phyloP scores from a whole-genome alignment of 179 eudicot species.

The Corrigiola litoralis region DNA sequence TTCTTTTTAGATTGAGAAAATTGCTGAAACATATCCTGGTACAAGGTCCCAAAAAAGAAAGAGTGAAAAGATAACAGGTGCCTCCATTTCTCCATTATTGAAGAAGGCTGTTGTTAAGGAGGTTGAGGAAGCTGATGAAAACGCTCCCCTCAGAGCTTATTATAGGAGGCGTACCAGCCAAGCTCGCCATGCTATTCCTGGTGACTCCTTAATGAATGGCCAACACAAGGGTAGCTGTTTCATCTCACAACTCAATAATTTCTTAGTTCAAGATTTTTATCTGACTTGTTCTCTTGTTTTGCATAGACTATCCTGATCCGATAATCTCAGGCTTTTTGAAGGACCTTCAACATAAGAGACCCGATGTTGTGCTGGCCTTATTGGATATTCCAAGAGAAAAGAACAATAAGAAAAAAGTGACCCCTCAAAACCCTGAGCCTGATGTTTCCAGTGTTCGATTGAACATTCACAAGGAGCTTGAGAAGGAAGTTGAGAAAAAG shows the following conservation, averaged over 20 bases:
- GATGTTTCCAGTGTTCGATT: conserved; percentile 7
- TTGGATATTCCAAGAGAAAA: neutral
- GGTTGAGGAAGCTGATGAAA: conserved; percentile 16
- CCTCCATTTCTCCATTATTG: neutral
- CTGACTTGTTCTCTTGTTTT: neutral
- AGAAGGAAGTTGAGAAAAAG: conserved; percentile 10
- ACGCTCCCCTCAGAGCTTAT: conserved; percentile 19
- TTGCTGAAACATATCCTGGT: neutral
- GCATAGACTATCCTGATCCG: neutral
- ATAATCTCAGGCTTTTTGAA: neutral
- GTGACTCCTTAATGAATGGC: neutral
- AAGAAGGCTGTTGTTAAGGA: conserved; percentile 11
- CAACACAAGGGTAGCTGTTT: neutral
- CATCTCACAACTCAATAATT: neutral
- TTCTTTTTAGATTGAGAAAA: conserved; percentile 1
- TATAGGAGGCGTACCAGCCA: conserved; percentile 9
- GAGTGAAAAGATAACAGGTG: neutral
- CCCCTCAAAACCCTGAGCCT: neutral
- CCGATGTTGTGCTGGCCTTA: neutral
- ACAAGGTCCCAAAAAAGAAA: conserved; percentile 16
- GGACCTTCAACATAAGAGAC: neutral
- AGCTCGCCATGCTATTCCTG: conserved; percentile 3
- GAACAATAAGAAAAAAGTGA: neutral
- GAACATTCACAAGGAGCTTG: conserved; percentile 12
- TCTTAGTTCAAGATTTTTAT: neutral